phyloP scores from a whole-genome alignment of 805 yeast genomes.

The Kuraishia borneana region DNA sequence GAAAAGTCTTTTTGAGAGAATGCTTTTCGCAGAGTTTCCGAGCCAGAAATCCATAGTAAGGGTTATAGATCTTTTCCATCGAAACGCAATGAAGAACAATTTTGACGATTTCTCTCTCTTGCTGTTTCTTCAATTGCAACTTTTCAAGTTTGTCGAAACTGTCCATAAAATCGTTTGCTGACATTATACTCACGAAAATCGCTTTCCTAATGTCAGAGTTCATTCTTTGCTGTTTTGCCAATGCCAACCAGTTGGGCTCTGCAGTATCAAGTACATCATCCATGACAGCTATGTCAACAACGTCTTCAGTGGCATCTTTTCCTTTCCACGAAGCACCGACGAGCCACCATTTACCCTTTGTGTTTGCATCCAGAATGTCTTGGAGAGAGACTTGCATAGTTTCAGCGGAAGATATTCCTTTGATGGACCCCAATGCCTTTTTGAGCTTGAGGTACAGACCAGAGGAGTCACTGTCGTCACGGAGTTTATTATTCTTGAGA shows the following conservation, averaged over 20 bases:
- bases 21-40: conserved; percentile 67
- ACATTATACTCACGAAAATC: conserved; percentile 87
- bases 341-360: conserved; percentile 97
- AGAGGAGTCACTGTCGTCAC: conserved; percentile 38
- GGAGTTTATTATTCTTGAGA: conserved; percentile 76
- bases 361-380: conserved; percentile 68
- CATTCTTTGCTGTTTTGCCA: conserved; percentile 84
- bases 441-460: conserved; percentile 47
- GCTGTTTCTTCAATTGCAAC: conserved; percentile 63
- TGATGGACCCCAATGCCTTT: conserved; percentile 48
- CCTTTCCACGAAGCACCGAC: conserved; percentile 98
- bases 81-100: conserved; percentile 80
- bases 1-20: conserved; percentile 70
- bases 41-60: conserved; percentile 79
- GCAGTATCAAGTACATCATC: conserved; percentile 55
- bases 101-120: conserved; percentile 78
- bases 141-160: conserved; percentile 78
- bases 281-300: conserved; percentile 29
- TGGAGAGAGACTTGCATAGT: conserved; percentile 76
- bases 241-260: conserved; percentile 80
- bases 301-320: conserved; percentile 15
- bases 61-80: conserved; percentile 76
- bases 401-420: conserved; percentile 39
- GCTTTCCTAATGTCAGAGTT: conserved; percentile 94
- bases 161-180: conserved; percentile 86